These are phyloP conservation scores for Pseudevernia furfuracea DNA, from an alignment of 495 filamentous ascomycete species.

Conservation along the genomic window DNA sequence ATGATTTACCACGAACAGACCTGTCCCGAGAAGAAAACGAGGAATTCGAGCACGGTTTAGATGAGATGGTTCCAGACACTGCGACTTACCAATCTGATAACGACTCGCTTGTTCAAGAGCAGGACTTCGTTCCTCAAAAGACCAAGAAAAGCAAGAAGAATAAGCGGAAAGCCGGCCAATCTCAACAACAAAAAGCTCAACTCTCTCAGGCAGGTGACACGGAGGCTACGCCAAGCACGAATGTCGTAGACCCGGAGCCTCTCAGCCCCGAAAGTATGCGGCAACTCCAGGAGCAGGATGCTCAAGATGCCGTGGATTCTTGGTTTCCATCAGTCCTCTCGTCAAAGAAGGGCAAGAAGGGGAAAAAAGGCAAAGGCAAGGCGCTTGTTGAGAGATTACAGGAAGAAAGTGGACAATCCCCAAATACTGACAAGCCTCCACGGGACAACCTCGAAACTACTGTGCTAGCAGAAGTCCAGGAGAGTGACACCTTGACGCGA, in stretches of 20 bases:
- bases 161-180: conserved; percentile 8
- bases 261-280: conserved; percentile 23
- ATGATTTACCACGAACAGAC: background rate
- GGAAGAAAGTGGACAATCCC: background rate
- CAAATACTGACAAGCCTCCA: background rate
- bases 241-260: conserved; percentile 8
- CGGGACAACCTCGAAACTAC: background rate
- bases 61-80: conserved; percentile 1
- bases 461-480: conserved; percentile 5
- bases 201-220: background rate
- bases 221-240: background rate
- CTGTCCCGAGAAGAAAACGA: background rate
- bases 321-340: background rate
- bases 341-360: conserved; percentile 37
- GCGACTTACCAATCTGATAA: background rate
- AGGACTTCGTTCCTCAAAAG: conserved; percentile 9
- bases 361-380: conserved; percentile 27
- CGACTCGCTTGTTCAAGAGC: background rate
- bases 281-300: conserved; percentile 15
- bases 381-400: conserved; percentile 3
- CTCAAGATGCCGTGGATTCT: conserved; percentile 16
- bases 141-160: background rate
- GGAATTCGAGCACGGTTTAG: conserved; percentile 5
- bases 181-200: conserved; percentile 1
- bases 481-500: conserved; percentile 5